Conservation (phyloP, 129 eudicot genomes). For the Arctium minus region DNA sequence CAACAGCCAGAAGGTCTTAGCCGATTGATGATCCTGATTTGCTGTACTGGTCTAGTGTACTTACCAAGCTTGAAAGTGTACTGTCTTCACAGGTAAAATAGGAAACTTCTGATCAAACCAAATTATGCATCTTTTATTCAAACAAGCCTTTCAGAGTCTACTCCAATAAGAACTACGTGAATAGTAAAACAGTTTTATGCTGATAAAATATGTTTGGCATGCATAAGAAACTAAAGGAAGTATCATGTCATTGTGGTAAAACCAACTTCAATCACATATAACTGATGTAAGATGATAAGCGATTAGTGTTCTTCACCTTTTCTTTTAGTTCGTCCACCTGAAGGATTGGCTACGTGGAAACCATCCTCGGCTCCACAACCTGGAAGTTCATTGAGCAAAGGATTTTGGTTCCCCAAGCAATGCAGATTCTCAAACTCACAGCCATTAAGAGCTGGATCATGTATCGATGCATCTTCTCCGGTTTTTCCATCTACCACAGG, state of each 20-base stretch:
- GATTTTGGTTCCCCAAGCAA: constrained; percentile 56
- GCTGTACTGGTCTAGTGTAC: neutral
- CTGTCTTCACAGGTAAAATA: neutral
- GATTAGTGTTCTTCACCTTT: constrained; percentile 43
- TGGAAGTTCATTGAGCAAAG: constrained; percentile 34
- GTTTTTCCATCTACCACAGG: constrained; percentile 46
- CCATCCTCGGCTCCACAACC: constrained; percentile 44
- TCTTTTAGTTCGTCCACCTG: constrained; percentile 47
- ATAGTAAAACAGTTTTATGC: neutral
- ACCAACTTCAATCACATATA: neutral
- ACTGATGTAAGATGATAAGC: neutral
- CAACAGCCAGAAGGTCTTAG: neutral
- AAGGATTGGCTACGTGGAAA: constrained; percentile 28
- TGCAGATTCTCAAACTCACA: constrained; percentile 69
- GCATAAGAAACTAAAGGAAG: neutral
- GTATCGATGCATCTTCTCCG: constrained; percentile 28
- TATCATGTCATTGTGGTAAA: constrained; percentile 4
- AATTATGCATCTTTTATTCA: neutral
- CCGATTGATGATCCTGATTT: neutral
- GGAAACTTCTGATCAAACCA: neutral
- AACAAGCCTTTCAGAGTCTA: neutral
- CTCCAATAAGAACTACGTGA: neutral
- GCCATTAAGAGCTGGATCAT: constrained; percentile 46
- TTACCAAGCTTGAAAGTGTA: neutral
- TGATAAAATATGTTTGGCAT: neutral